Evolutionary conservation across 1,284 basidiomycete genomes (phyloP).

Genomic region (Tetrapyrgos nigripes): DNA sequence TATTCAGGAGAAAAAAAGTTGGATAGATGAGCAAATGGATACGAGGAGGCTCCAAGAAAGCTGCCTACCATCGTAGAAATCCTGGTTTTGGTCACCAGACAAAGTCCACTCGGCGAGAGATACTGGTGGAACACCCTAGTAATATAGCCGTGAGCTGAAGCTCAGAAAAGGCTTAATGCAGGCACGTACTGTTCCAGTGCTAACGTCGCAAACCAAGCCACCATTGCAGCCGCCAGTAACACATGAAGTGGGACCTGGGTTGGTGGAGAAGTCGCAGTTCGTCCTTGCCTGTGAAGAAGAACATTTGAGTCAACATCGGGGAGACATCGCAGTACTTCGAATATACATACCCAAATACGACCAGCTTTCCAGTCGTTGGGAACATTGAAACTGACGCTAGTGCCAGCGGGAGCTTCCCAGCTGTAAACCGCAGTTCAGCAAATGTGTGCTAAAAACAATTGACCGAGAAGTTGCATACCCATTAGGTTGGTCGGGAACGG

Average conservation of each 20-base stretch:
- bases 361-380: conserved; percentile 57
- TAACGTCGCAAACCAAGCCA: conserved; percentile 34
- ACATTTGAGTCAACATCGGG: background rate
- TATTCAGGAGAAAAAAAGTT: conserved; percentile 20
- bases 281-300: conserved; percentile 46
- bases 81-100: conserved; percentile 34
- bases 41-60: background rate
- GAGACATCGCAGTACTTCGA: background rate
- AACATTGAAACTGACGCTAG: conserved; percentile 46
- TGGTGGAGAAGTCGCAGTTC: conserved; percentile 51
- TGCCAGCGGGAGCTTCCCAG: conserved; percentile 49
- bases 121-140: conserved; percentile 51
- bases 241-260: conserved; percentile 60
- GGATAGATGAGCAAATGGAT: background rate
- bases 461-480: conserved; percentile 18
- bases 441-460: background rate
- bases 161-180: background rate
- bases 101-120: conserved; percentile 68
- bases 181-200: conserved; percentile 51
- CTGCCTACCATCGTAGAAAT: conserved; percentile 54
- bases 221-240: conserved; percentile 63
- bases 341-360: conserved; percentile 48
- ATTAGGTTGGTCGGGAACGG: conserved; percentile 20
- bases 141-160: background rate
- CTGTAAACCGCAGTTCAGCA: conserved; percentile 23